Base-by-base conservation (phyloP, 139 green algal species). In the Tetradesmus lagerheimii region DNA sequence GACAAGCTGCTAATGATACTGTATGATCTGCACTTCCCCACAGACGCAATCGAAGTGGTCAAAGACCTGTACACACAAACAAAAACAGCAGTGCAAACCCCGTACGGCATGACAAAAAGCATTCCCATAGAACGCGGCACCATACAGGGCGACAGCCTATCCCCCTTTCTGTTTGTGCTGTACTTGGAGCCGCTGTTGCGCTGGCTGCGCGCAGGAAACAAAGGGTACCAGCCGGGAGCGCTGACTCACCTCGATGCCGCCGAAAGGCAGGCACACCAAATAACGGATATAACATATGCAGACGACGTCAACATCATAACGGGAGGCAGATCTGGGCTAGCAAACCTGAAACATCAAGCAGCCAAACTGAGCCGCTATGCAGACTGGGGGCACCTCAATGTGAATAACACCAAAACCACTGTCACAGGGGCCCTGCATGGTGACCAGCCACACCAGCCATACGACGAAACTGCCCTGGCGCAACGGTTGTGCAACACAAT, bases 81-180 rank as follows among this genome's bases (percentile, higher is more conserved):
- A 11, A 82, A 27, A 12, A 94, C 91, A 15, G n/a, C 0, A 23
- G 31, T 93, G 0, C 64, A 35, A 29, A 88, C 80, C n/a, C n/a
- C n/a, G n/a, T n/a, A n/a, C n/a, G n/a, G n/a, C n/a, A n/a, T n/a
- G n/a, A n/a, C n/a, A n/a, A n/a, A n/a, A n/a, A n/a, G n/a, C n/a
- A n/a, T n/a, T n/a, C n/a, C n/a, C n/a, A n/a, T n/a, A n/a, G n/a
- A n/a, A n/a, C n/a, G n/a, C n/a, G n/a, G n/a, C n/a, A n/a, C n/a
- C n/a, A n/a, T n/a, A n/a, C n/a, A n/a, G 43, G 92, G 92, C 3
- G 92, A 94, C 89, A 91, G 76, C 43, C 86, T 94, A 1, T 92
- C 82, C 16, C 91, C 91, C 0, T 88, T 90, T 43, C 31, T 92
- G 23, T 91, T 94, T 35, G 45, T 82, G 45, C 5, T 82, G 2